These are phyloP conservation scores for Geotrichum ghanense DNA, from an alignment of 805 yeast genomes.

Conservation along the genomic window DNA sequence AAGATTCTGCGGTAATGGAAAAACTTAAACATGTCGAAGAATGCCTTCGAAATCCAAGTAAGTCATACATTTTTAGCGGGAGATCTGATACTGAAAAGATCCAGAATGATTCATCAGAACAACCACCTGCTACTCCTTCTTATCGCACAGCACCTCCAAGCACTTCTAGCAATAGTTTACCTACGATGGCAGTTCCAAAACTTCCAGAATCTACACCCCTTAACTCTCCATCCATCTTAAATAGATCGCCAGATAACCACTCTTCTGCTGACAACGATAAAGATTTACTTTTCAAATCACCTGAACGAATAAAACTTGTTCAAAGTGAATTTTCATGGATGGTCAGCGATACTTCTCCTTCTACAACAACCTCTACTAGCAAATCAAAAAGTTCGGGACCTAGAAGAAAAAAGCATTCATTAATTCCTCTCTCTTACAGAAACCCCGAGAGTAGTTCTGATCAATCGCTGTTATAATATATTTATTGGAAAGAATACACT, in stretches of 20 bases:
- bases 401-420: background rate
- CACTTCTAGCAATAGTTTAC: no score
- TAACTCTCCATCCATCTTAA: no score
- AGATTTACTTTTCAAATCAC: background rate
- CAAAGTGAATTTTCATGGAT: constrained; percentile 3
- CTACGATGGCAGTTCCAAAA: no score
- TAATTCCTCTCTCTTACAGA: background rate
- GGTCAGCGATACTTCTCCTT: background rate
- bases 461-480: background rate
- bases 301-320: background rate
- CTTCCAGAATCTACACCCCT: no score
- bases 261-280: background rate
- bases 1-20: constrained; percentile 7
- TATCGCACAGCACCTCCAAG: no score
- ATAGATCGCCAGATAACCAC: no score
- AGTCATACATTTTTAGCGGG: background rate
- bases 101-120: no score
- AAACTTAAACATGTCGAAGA: constrained; percentile 8
- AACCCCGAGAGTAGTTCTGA: background rate
- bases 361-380: background rate
- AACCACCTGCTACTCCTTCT: no score
- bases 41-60: constrained; percentile 6
- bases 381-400: background rate
- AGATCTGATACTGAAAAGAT: no score
- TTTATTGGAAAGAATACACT: no score